Evolutionary conservation across 2,329 filamentous ascomycete genomes (phyloP).

Genomic region (Spiromastix sp.): DNA sequence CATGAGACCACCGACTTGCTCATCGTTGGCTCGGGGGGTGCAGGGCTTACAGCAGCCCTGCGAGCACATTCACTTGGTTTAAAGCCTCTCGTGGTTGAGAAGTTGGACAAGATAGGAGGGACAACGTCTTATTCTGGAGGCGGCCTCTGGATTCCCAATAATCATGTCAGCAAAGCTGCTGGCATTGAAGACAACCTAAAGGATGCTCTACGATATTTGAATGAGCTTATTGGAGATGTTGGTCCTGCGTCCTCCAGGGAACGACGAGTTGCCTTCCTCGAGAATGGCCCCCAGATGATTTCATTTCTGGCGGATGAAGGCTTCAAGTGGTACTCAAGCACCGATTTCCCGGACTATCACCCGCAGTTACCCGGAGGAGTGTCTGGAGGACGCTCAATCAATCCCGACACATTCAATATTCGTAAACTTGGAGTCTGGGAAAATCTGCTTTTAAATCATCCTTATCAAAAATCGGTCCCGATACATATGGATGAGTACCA

Average conservation of each 20-base stretch:
- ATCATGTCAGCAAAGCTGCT: conserved; percentile 12
- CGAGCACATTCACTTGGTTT: conserved; percentile 16
- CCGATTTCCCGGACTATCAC: conserved; percentile 22
- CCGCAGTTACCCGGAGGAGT: conserved; percentile 15
- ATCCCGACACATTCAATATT: conserved; percentile 18
- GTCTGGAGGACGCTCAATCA: conserved; percentile 17
- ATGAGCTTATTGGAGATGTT: conserved; percentile 18
- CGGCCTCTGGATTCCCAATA: conserved; percentile 26
- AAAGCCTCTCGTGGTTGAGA: conserved; percentile 23
- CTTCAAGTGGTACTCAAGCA: conserved; percentile 15
- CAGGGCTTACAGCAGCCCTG: conserved; percentile 19
- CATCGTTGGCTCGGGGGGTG: conserved; percentile 24
- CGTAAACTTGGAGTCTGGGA: conserved; percentile 19
- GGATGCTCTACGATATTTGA: conserved; percentile 17
- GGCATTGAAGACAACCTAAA: conserved; percentile 17
- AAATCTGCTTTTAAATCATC: conserved; percentile 9
- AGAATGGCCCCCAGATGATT: conserved; percentile 23
- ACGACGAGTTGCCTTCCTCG: conserved; percentile 17
- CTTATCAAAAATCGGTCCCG: background rate
- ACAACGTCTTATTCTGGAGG: conserved; percentile 27
- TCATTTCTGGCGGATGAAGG: conserved; percentile 16
- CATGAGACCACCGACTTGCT: conserved; percentile 15
- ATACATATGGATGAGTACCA: background rate
- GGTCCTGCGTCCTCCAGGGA: conserved; percentile 19
- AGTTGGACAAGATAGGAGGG: conserved; percentile 23